A percentile compares a stretch with the other conserved stretches of the same genome.
phyloP scores from a whole-genome alignment of 1,284 basidiomycete genomes.

The Tausonia pullulans region DNA sequence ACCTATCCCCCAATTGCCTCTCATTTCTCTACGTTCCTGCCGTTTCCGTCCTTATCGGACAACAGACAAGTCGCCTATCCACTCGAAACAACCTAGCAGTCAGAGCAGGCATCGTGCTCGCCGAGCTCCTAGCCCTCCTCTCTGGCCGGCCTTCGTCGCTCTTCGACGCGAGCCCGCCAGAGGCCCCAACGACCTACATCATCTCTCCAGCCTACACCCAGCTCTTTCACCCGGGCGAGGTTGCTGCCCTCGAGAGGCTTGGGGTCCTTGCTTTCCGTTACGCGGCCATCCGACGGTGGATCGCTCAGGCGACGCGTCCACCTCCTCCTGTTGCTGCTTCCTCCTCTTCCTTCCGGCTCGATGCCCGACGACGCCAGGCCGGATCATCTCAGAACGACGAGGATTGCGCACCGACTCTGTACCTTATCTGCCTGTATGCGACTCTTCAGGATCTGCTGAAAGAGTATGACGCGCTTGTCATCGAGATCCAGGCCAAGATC shows the following conservation, averaged over 20 bases:
- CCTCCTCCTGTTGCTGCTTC: too few species aligned
- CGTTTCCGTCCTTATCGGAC: too few species aligned
- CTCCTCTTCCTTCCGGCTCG: conserved; percentile 9
- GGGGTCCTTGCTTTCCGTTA: conserved; percentile 60
- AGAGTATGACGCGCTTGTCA: conserved; percentile 68
- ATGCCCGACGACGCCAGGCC: conserved; percentile 40
- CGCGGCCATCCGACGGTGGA: conserved; percentile 48
- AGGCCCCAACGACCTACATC: conserved; percentile 36
- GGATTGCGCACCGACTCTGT: conserved; percentile 30
- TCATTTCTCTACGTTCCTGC: too few species aligned
- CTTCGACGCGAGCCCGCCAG: conserved; percentile 43
- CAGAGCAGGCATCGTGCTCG: conserved; percentile 47
- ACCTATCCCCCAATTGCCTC: too few species aligned
- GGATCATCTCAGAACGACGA: not conserved
- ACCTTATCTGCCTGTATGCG: conserved; percentile 61
- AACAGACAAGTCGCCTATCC: too few species aligned
- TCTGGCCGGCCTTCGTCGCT: conserved; percentile 72
- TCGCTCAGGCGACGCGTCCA: not conserved
- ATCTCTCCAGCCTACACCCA: conserved; percentile 54
- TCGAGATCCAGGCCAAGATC: conserved; percentile 67
- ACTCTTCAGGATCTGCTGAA: conserved; percentile 58
- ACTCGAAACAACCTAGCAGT: too few species aligned
- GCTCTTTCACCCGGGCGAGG: conserved; percentile 74
- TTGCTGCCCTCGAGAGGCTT: conserved; percentile 62
- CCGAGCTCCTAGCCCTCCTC: conserved; percentile 70